Conservation (phyloP, 768 basidiomycete genomes). For the Cyclocybe aegerita region DNA sequence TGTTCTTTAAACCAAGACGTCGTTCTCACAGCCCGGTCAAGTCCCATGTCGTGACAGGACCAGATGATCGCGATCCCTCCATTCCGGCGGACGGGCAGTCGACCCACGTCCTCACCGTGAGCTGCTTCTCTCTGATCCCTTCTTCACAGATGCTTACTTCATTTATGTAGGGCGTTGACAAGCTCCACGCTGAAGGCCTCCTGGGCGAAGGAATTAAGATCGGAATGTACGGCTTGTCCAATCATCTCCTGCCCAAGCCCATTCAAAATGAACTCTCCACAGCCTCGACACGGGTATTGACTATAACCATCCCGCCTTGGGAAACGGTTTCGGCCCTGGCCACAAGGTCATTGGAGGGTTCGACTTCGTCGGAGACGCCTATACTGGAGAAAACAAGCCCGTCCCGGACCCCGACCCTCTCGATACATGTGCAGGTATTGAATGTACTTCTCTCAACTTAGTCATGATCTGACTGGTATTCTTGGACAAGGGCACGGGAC, state of each 20-base stretch:
- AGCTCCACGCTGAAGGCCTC: conserved; percentile 59
- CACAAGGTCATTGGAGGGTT: conserved; percentile 47
- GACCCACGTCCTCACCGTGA: conserved; percentile 51
- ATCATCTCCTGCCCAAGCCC: background rate
- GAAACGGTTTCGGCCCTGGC: conserved; percentile 46
- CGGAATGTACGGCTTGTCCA: conserved; percentile 45
- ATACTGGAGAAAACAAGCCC: conserved; percentile 16
- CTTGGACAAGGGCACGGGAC: conserved; percentile 43
- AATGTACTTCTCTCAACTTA: no score
- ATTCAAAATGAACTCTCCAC: background rate
- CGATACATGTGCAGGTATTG: conserved; percentile 11
- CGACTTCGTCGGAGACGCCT: conserved; percentile 56
- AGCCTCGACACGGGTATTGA: conserved; percentile 56
- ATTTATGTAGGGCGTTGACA: conserved; percentile 51
- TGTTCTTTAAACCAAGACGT: background rate
- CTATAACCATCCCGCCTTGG: conserved; percentile 53
- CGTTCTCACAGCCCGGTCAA: conserved; percentile 27
- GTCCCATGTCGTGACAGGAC: conserved; percentile 34
- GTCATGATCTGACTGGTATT: no score
- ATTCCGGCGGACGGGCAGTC: conserved; percentile 42
- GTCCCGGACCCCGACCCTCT: conserved; percentile 13
- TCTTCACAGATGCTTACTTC: background rate
- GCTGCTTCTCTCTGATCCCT: conserved; percentile 9
- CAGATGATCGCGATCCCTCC: conserved; percentile 29
- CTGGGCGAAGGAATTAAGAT: conserved; percentile 69